These are phyloP conservation scores for Excoecaria agallocha DNA, from an alignment of 345 rosid genomes.

Conservation along the genomic window DNA sequence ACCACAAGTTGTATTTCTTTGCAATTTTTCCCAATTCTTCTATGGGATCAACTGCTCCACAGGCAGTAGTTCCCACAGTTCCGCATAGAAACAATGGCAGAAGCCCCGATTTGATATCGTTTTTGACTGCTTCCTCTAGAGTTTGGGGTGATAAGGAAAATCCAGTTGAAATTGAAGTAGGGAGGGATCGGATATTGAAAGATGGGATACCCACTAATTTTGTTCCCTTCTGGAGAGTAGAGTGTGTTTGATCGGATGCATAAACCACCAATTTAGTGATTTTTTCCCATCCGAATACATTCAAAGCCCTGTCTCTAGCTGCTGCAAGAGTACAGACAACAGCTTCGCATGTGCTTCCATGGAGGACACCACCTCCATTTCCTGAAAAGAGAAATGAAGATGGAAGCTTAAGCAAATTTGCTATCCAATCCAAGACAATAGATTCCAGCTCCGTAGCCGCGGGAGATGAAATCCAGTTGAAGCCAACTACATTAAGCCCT, in stretches of 20 bases:
- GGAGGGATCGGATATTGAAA: constrained; percentile 14
- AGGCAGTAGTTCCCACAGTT: constrained; percentile 29
- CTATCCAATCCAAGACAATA: constrained; percentile 28
- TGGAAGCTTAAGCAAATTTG: constrained; percentile 23
- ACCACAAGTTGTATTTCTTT: constrained; percentile 21
- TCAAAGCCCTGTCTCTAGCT: constrained; percentile 18
- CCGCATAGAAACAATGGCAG: constrained; percentile 28
- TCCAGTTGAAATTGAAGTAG: constrained; percentile 25
- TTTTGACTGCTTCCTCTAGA: constrained; percentile 9
- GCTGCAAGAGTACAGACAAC: constrained; percentile 16
- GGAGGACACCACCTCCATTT: constrained; percentile 25
- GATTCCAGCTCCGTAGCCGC: constrained; percentile 34
- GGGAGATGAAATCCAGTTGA: constrained; percentile 31
- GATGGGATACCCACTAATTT: constrained; percentile 25
- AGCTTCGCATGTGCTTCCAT: constrained; percentile 7
- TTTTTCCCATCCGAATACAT: constrained; percentile 1
- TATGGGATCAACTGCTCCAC: constrained; percentile 31
- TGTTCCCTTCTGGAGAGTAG: constrained; percentile 13
- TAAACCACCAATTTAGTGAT: constrained; percentile 31
- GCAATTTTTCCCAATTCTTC: constrained; percentile 23
- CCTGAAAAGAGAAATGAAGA: constrained; percentile 15
- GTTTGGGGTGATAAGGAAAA: constrained; percentile 22
- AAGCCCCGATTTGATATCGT: constrained; percentile 26
- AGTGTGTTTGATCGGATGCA: constrained; percentile 28
- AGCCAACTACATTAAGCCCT: constrained; percentile 27